A percentile compares a stretch with the other conserved stretches of the same genome.
These are phyloP conservation scores for Pisolithus tinctorius DNA, from an alignment of 768 basidiomycete genomes.

Conservation along the genomic window DNA sequence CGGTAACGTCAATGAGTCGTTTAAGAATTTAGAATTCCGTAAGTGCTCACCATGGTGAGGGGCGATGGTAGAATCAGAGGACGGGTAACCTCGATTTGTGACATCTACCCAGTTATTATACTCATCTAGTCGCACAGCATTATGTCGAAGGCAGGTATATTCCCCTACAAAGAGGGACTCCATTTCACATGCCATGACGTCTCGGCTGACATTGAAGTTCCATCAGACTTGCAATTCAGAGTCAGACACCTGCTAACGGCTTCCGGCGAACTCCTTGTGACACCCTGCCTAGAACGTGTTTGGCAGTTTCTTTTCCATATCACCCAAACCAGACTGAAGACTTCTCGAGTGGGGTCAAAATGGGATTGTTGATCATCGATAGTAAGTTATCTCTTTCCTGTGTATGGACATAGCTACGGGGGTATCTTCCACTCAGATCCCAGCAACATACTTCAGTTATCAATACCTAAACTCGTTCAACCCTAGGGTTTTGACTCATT, in stretches of 20 bases:
- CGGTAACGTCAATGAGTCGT: background rate
- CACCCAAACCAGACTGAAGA: too few relatives aligned
- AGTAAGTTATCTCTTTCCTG: too few relatives aligned
- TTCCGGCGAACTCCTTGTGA: background rate
- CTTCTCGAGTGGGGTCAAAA: too few relatives aligned
- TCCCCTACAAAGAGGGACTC: background rate
- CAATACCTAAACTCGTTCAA: too few relatives aligned
- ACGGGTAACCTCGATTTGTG: background rate
- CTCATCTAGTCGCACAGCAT: background rate
- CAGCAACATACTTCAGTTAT: too few relatives aligned
- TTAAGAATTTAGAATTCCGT: background rate
- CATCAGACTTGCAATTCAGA: background rate
- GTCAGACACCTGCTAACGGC: background rate
- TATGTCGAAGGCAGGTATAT: background rate
- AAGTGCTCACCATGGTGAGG: conserved; percentile 18
- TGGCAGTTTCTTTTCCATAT: too few relatives aligned
- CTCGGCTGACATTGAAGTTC: background rate
- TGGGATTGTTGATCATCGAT: too few relatives aligned
- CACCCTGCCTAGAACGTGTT: too few relatives aligned
- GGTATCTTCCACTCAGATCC: too few relatives aligned
- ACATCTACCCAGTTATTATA: background rate
- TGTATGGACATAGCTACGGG: too few relatives aligned
- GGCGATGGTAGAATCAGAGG: background rate
- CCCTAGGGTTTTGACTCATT: background rate
- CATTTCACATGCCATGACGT: background rate